Evolutionary conservation across 345 rosid species (phyloP).

Genomic region (Zanthoxylum bungeanum): DNA sequence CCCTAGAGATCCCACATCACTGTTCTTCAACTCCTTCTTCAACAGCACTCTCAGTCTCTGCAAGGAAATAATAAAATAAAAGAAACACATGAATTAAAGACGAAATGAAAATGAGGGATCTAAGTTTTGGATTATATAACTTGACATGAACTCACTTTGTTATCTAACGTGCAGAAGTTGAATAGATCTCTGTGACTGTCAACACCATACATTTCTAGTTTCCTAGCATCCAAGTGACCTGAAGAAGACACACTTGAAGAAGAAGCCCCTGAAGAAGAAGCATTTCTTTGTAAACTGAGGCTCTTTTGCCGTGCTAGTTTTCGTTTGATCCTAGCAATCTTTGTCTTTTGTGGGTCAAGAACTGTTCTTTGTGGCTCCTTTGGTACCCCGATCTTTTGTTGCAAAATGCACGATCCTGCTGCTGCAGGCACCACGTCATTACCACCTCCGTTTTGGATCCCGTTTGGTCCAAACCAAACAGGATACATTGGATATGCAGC

Average conservation of each 20-base stretch:
- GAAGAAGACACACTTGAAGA: slow-evolving; percentile 18
- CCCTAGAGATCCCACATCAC: slow-evolving; percentile 82
- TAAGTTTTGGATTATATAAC: background rate
- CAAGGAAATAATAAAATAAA: background rate
- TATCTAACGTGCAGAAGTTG: slow-evolving; percentile 40
- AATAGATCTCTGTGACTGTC: slow-evolving; percentile 27
- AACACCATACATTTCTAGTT: slow-evolving; percentile 13
- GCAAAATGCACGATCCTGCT: slow-evolving; percentile 10
- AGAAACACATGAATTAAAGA: background rate
- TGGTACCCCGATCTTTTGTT: background rate
- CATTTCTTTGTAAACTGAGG: slow-evolving; percentile 30
- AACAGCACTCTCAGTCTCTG: slow-evolving; percentile 62
- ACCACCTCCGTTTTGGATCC: slow-evolving; percentile 11
- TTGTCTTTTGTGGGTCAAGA: slow-evolving; percentile 40
- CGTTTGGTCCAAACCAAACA: slow-evolving; percentile 7
- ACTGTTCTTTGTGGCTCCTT: slow-evolving; percentile 28
- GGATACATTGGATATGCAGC: slow-evolving; percentile 20
- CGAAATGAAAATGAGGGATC: background rate
- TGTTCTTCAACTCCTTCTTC: slow-evolving; percentile 60
- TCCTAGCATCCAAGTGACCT: slow-evolving; percentile 24
- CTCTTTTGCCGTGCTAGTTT: slow-evolving; percentile 63
- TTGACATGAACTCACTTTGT: slow-evolving; percentile 39
- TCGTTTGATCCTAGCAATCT: slow-evolving; percentile 58
- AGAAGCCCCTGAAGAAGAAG: slow-evolving; percentile 23
- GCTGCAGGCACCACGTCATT: background rate